phyloP scores from a whole-genome alignment of 2,329 filamentous ascomycete genomes.

The Nectriaceae sp. region DNA sequence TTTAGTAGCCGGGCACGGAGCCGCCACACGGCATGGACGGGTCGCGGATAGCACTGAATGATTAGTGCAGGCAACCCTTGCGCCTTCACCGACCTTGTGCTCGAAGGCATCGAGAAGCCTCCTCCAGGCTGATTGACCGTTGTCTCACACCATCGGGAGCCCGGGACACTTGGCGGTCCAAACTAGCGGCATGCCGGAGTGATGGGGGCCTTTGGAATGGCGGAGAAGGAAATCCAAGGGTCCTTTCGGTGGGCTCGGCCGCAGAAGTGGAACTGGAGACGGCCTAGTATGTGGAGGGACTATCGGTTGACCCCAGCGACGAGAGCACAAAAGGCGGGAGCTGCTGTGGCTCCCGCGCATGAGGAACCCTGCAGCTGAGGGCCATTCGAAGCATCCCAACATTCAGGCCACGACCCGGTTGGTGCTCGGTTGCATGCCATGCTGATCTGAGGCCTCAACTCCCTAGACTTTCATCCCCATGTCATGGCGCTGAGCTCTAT shows the following conservation, averaged over 20 bases:
- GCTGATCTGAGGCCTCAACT: neutral
- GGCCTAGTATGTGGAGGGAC: no score
- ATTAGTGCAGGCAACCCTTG: neutral
- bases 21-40: constrained; percentile 2
- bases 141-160: neutral
- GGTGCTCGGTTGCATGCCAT: neutral
- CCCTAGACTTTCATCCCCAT: no score
- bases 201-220: neutral
- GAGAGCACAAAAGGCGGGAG: neutral
- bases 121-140: neutral
- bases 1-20: neutral
- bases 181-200: neutral
- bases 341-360: neutral
- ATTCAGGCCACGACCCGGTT: neutral
- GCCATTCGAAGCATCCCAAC: neutral
- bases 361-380: neutral
- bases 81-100: constrained; percentile 6
- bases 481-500: no score
- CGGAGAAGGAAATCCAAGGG: neutral
- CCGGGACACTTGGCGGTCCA: neutral
- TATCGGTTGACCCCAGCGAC: neutral
- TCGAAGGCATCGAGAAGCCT: constrained; percentile 7
- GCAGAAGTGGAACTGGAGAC: neutral
- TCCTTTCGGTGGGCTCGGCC: neutral
- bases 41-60: neutral